phyloP scores from a whole-genome alignment of 306 rosid genomes.

The Astragalus membranaceus region DNA sequence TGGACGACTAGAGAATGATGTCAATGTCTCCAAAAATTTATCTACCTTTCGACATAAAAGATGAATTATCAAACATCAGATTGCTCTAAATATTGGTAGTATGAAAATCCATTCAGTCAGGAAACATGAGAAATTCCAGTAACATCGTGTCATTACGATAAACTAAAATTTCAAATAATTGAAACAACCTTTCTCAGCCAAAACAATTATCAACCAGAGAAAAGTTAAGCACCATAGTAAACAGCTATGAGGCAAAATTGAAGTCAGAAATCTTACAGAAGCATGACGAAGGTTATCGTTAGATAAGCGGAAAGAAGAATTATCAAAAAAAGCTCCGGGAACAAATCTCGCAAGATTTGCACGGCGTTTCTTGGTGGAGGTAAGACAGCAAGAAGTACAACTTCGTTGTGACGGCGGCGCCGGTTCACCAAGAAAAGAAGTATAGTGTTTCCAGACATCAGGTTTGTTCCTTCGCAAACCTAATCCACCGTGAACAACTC shows the following conservation, averaged over 20 bases:
- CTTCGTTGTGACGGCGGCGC: constrained; percentile 20
- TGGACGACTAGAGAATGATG: neutral
- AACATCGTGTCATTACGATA: neutral
- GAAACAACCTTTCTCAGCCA: neutral
- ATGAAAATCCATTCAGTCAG: neutral
- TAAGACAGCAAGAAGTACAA: constrained; percentile 50
- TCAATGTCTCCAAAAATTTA: constrained; percentile 1
- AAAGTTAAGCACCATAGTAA: neutral
- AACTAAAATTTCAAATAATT: neutral
- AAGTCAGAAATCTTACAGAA: constrained; percentile 40
- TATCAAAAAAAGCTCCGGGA: constrained; percentile 50
- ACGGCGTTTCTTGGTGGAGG: constrained; percentile 30
- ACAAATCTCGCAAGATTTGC: constrained; percentile 21
- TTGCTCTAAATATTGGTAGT: neutral
- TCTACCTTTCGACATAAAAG: constrained; percentile 1
- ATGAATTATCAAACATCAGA: neutral
- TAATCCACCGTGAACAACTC: constrained; percentile 32
- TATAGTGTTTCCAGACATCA: constrained; percentile 34
- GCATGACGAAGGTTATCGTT: constrained; percentile 24
- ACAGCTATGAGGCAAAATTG: neutral
- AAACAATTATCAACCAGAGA: neutral
- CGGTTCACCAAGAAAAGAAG: constrained; percentile 35
- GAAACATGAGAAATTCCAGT: neutral
- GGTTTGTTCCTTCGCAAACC: constrained; percentile 33
- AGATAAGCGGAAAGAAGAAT: constrained; percentile 38